phyloP scores from a whole-genome alignment of 257 asterid genomes.

The Salvia rosmarinus region DNA sequence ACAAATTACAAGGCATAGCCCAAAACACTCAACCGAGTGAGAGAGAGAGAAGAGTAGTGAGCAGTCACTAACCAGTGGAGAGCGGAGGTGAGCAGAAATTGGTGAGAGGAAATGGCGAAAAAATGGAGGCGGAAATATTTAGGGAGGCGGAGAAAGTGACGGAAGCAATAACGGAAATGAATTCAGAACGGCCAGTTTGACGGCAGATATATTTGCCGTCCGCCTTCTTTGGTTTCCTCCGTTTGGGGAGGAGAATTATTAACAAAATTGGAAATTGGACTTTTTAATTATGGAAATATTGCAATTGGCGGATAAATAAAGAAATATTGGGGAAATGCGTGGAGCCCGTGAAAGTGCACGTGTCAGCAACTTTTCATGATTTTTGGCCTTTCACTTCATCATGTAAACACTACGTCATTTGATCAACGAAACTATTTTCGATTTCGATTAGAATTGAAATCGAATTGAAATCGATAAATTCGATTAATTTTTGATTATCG shows the following conservation, averaged over 20 bases:
- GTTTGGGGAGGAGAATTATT: background rate
- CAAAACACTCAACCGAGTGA: background rate
- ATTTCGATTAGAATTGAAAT: no score
- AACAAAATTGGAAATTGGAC: background rate
- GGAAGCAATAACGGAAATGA: slow-evolving; percentile 36
- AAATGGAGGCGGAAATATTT: slow-evolving; percentile 52
- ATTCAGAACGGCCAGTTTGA: slow-evolving; percentile 37
- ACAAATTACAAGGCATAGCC: slow-evolving; percentile 14
- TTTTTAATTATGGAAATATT: slow-evolving; percentile 19
- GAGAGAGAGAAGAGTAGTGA: slow-evolving; percentile 26
- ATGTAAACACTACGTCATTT: slow-evolving; percentile 44
- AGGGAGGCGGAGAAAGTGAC: slow-evolving; percentile 39
- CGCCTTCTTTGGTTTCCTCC: slow-evolving; percentile 27
- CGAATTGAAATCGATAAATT: no score
- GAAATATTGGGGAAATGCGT: slow-evolving; percentile 29
- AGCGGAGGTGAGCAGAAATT: slow-evolving; percentile 24
- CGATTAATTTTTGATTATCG: no score
- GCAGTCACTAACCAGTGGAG: slow-evolving; percentile 35
- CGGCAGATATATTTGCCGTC: slow-evolving; percentile 44
- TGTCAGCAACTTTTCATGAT: background rate
- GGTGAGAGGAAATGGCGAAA: slow-evolving; percentile 33
- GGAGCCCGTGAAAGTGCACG: slow-evolving; percentile 40
- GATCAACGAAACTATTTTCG: no score
- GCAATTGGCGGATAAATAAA: no score
- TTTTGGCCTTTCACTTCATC: slow-evolving; percentile 41